These are phyloP conservation scores for Patellaria atrata DNA, from an alignment of 495 filamentous ascomycete genomes.

Conservation along the genomic window DNA sequence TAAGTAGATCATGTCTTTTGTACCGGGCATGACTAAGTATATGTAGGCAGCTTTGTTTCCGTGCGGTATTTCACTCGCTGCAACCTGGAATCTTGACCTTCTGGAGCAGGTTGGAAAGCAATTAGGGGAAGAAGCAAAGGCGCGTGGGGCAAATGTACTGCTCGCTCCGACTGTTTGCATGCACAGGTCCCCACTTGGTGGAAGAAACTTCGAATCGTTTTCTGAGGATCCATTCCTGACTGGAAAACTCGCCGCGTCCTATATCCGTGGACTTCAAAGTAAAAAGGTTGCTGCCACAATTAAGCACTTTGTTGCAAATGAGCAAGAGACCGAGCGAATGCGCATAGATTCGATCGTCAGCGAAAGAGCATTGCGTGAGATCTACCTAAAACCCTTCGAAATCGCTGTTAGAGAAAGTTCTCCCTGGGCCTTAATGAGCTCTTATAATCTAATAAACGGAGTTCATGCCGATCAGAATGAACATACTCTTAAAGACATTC, in stretches of 20 bases:
- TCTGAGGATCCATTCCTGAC: conserved; percentile 22
- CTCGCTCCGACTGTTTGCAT: conserved; percentile 23
- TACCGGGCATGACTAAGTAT: not conserved
- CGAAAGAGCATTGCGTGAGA: conserved; percentile 57
- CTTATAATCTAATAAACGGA: conserved; percentile 65
- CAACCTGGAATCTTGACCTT: conserved; percentile 21
- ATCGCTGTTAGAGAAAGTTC: conserved; percentile 49
- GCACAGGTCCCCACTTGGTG: conserved; percentile 22
- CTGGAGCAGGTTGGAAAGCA: conserved; percentile 20
- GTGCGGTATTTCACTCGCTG: conserved; percentile 20
- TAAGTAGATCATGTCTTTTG: conserved; percentile 19
- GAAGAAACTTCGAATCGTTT: conserved; percentile 24
- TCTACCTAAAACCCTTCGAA: conserved; percentile 64
- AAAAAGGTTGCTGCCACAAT: conserved; percentile 21
- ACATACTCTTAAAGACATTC: conserved; percentile 44
- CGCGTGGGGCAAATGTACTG: conserved; percentile 20
- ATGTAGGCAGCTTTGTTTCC: conserved; percentile 21
- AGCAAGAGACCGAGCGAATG: conserved; percentile 20
- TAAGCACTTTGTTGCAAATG: conserved; percentile 24
- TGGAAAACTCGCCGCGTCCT: conserved; percentile 21
- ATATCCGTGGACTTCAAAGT: conserved; percentile 20
- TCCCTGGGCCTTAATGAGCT: conserved; percentile 57
- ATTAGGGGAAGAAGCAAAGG: conserved; percentile 21
- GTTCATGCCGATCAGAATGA: conserved; percentile 53
- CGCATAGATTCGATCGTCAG: conserved; percentile 15